These are phyloP conservation scores for Pseudonectria buxi DNA, from an alignment of 2,329 filamentous ascomycete genomes.

Conservation along the genomic window DNA sequence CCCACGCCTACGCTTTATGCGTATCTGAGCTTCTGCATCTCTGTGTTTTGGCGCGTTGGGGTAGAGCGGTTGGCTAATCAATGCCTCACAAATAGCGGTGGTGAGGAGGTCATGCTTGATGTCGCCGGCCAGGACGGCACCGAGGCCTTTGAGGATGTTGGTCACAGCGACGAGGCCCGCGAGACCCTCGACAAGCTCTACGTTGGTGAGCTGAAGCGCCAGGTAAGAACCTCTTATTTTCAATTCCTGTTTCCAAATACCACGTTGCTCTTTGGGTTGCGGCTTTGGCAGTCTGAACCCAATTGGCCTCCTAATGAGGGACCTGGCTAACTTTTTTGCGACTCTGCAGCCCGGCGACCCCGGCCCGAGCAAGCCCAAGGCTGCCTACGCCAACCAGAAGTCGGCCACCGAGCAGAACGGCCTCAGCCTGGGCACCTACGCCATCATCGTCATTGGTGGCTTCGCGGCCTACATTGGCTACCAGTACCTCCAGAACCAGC, in stretches of 20 bases:
- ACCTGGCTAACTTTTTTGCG: conserved; percentile 16
- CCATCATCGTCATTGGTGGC: conserved; percentile 70
- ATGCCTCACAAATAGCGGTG: conserved; percentile 57
- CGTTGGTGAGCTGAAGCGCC: conserved; percentile 72
- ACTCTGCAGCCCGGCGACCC: conserved; percentile 66
- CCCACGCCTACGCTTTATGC: conserved; percentile 2
- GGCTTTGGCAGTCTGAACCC: too few species aligned
- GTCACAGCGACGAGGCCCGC: conserved; percentile 96
- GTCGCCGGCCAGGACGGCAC: conserved; percentile 93
- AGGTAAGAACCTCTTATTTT: conserved; percentile 46
- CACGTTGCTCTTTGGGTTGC: too few species aligned
- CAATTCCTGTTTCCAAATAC: too few species aligned
- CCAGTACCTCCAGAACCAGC: conserved; percentile 67
- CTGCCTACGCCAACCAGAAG: conserved; percentile 43
- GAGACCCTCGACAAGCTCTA: conserved; percentile 78
- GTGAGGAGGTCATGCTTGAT: conserved; percentile 96
- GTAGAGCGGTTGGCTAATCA: conserved; percentile 9
- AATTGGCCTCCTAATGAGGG: too few species aligned
- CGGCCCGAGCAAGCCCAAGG: conserved; percentile 53
- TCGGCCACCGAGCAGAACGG: conserved; percentile 46
- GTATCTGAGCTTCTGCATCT: conserved; percentile 1
- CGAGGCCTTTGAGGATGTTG: conserved; percentile 98
- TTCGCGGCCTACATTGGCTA: conserved; percentile 72
- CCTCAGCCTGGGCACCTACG: conserved; percentile 75
- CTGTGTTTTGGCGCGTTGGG: background rate